Evolutionary conservation across 352 stramenopile species (phyloP).

Genomic region (Pythium brachiatum): DNA sequence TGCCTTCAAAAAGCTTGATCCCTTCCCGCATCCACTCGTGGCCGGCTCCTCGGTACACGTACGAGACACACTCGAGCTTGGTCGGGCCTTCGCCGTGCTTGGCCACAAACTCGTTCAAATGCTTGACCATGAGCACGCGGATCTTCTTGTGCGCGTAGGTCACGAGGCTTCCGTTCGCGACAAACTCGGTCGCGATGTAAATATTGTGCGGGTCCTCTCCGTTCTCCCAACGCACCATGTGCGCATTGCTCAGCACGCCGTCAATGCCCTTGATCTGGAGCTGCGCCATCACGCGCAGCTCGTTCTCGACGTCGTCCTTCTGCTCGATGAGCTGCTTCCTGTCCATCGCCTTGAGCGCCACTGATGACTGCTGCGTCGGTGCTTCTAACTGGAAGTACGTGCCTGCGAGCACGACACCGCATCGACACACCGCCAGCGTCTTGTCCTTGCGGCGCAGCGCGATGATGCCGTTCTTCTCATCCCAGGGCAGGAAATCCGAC

Average conservation of each 20-base stretch:
- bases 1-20: conserved; percentile 61
- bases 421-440: conserved; percentile 72
- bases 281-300: conserved; percentile 77
- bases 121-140: conserved; percentile 59
- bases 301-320: conserved; percentile 77
- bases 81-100: conserved; percentile 55
- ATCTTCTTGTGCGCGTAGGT: conserved; percentile 72
- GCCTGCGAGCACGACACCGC: conserved; percentile 73
- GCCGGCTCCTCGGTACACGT: conserved; percentile 67
- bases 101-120: conserved; percentile 68
- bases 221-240: conserved; percentile 83
- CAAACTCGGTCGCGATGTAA: conserved; percentile 82
- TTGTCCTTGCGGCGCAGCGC: conserved; percentile 65
- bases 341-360: conserved; percentile 85
- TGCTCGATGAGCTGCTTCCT: conserved; percentile 62
- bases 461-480: conserved; percentile 61
- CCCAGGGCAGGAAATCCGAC: conserved; percentile 64
- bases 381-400: conserved; percentile 65
- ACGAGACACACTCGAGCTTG: conserved; percentile 78
- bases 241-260: conserved; percentile 56
- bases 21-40: conserved; percentile 80
- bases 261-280: conserved; percentile 77
- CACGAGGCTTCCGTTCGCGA: conserved; percentile 76
- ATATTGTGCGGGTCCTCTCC: conserved; percentile 66
- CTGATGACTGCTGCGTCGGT: conserved; percentile 47